Percentiles rank a stretch among this genome's conserved stretches.
phyloP scores from a whole-genome alignment of 306 rosid species.

The Nissolia schottii region DNA sequence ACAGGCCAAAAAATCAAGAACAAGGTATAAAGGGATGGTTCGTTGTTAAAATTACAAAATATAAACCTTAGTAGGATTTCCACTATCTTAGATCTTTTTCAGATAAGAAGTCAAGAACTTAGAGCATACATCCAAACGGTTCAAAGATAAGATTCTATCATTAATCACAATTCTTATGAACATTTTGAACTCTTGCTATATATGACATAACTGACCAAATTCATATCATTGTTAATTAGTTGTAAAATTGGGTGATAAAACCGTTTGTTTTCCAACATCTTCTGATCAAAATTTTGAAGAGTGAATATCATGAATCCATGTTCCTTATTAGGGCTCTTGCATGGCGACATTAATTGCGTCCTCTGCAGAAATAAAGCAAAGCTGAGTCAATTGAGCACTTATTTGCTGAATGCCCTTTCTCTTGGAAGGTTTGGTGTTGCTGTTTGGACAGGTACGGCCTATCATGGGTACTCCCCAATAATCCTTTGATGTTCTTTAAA shows the following conservation, averaged over 20 bases:
- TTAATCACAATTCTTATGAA: conserved; percentile 8
- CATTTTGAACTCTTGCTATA: conserved; percentile 8
- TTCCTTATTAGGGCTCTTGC: no score
- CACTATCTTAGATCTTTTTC: conserved; percentile 7
- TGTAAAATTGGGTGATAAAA: conserved; percentile 23
- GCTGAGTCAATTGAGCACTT: no score
- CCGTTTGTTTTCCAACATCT: conserved; percentile 13
- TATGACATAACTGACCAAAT: conserved; percentile 20
- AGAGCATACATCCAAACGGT: conserved; percentile 9
- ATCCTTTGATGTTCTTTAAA: no score
- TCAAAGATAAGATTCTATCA: not conserved
- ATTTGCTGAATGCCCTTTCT: no score
- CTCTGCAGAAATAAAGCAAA: no score
- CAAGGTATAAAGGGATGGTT: not conserved
- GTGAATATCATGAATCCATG: no score
- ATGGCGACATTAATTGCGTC: no score
- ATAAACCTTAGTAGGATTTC: not conserved
- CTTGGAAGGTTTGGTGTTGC: no score
- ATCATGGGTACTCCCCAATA: no score
- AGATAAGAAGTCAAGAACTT: not conserved
- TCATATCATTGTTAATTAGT: not conserved
- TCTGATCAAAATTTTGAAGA: not conserved
- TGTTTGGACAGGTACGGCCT: no score
- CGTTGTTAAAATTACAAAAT: not conserved
- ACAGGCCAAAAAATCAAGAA: not conserved